These are phyloP conservation scores for Ulmus americana DNA, from an alignment of 331 rosid genomes.

Conservation along the genomic window DNA sequence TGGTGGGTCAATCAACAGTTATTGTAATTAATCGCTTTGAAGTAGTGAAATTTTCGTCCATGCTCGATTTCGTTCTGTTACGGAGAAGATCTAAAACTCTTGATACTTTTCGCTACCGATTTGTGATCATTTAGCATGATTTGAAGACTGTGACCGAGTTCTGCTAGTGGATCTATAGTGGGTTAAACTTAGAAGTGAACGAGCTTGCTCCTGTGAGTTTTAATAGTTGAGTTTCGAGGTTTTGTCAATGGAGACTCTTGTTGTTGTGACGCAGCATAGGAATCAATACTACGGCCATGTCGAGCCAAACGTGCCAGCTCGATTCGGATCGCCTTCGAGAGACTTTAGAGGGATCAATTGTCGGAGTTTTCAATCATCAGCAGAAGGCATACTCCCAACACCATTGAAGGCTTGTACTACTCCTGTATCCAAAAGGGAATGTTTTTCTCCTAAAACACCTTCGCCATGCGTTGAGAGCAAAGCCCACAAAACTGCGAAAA, in stretches of 20 bases:
- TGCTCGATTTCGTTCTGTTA: slow-evolving; percentile 31
- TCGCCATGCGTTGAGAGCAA: slow-evolving; percentile 26
- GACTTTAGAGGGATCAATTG: slow-evolving; percentile 55
- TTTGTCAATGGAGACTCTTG: slow-evolving; percentile 65
- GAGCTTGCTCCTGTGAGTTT: not conserved
- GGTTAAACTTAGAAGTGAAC: slow-evolving; percentile 6
- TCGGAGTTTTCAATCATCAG: slow-evolving; percentile 59
- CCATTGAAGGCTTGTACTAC: slow-evolving; percentile 40
- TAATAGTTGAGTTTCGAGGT: slow-evolving; percentile 12
- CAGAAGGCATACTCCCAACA: slow-evolving; percentile 52
- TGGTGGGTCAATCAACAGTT: slow-evolving; percentile 10
- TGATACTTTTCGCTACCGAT: not conserved
- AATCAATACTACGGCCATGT: slow-evolving; percentile 42
- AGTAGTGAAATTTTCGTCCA: slow-evolving; percentile 7
- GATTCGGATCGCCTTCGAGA: slow-evolving; percentile 40
- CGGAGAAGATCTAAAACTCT: slow-evolving; percentile 24
- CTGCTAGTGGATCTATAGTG: slow-evolving; percentile 32
- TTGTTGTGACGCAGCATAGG: slow-evolving; percentile 66
- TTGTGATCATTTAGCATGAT: slow-evolving; percentile 17
- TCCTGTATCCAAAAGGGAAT: slow-evolving; percentile 29
- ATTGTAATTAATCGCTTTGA: not conserved
- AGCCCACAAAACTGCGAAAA: slow-evolving; percentile 19
- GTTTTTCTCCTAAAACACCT: slow-evolving; percentile 43
- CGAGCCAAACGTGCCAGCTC: slow-evolving; percentile 44
- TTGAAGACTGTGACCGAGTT: slow-evolving; percentile 24